A percentile compares a stretch with the other conserved stretches of the same genome.
Conservation (phyloP, 108 stramenopile genomes). For the Ochromonas danica region DNA sequence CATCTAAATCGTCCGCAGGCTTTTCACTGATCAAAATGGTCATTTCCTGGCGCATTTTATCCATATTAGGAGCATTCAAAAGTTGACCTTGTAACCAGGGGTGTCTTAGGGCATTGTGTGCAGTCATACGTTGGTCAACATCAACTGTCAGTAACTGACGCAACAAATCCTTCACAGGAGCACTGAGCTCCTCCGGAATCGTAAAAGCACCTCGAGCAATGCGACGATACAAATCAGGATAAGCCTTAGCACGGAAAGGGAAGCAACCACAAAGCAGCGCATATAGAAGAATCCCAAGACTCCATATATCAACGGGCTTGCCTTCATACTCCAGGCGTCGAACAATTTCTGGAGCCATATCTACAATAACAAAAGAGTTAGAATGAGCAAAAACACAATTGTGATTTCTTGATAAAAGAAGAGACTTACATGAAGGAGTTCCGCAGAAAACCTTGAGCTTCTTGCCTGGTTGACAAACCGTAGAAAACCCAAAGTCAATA, state of each 20-base stretch:
- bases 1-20: constrained; percentile 33
- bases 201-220: constrained; percentile 53
- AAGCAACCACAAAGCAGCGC: constrained; percentile 62
- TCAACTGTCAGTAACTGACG: constrained; percentile 49
- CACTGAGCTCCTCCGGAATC: constrained; percentile 50
- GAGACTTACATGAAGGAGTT: constrained; percentile 53
- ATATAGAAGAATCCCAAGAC: constrained; percentile 58
- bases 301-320: constrained; percentile 63
- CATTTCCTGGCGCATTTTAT: constrained; percentile 33
- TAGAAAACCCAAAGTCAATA: constrained; percentile 63
- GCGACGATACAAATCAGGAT: constrained; percentile 64
- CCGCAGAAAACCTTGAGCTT: constrained; percentile 62
- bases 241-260: constrained; percentile 59
- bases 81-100: constrained; percentile 50
- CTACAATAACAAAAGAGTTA: neutral
- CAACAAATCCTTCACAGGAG: constrained; percentile 41
- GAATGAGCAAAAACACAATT: neutral
- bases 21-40: constrained; percentile 30
- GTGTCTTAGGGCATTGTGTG: constrained; percentile 42
- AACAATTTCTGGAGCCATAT: constrained; percentile 68
- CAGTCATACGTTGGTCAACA: constrained; percentile 40
- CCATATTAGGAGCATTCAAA: constrained; percentile 39
- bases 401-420: neutral
- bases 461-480: constrained; percentile 47
- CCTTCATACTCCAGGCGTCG: constrained; percentile 62